Base-by-base conservation (phyloP, 768 basidiomycete species). In the Brasilioporus rufonigricans region DNA sequence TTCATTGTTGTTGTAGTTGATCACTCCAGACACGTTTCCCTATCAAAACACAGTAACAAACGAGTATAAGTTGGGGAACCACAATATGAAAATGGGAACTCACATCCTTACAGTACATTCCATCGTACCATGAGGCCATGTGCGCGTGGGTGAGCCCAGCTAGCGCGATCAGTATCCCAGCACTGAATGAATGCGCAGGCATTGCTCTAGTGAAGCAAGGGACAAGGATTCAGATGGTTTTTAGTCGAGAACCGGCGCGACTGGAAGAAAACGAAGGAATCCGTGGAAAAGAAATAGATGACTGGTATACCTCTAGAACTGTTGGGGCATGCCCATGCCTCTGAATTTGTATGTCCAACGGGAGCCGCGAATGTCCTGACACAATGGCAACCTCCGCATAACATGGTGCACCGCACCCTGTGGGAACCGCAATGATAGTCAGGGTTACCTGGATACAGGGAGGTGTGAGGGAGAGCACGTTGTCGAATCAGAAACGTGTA, bases 51-150 rank as follows among this genome's bases (percentile, higher is more conserved):
- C n/a, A 26, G 13, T 21, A 7, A 14, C n/a, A 48, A 31, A 27
- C 5, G 12, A 38, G 19, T 35, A 19, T 55, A 18, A 52, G 62
- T 14, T 18, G 16, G 4, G 44, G 14, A 9, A 33, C 35, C 3
- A 27, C 7, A 29, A n/a, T 11, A 9, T 29, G 27, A 47, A 26
- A 18, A 38, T 13, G 24, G 8, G 21, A 29, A 18, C 23, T 49
- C 16, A 64, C 63, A n/a, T 65, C 46, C 16, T 45, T 0, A 31
- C 44, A 23, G 16, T 39, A 63, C 59, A 64, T 58, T 35, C 18
- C 32, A 0, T 0, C 1, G 26, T 21, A 1, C 12, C 5, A 65
- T 5, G 24, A 1, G 36, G 0, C 11, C 0, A 46, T 18, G 45
- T 64, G 63, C 3, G 53, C 63, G 33, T 38, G 21, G 6, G 44